Evolutionary conservation across 2,329 filamentous ascomycete genomes (phyloP).

Genomic region (Colletotrichum sp.): DNA sequence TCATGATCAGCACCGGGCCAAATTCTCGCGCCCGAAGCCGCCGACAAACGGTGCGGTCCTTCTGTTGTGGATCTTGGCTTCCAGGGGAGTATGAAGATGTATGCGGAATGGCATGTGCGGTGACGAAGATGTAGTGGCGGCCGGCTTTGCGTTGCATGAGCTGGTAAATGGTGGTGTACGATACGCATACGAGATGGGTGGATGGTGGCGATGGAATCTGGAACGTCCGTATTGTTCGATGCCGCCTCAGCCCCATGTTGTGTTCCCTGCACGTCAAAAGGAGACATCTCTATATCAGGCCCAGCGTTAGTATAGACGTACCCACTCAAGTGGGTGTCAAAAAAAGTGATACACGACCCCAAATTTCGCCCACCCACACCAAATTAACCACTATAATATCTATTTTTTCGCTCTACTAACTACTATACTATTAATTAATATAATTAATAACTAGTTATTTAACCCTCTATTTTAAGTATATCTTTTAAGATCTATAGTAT

Average conservation of each 20-base stretch:
- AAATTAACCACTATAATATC: too few relatives aligned
- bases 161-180: neutral
- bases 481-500: too few relatives aligned
- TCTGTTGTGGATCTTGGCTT: neutral
- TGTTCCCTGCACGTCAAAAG: neutral
- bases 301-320: neutral
- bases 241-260: neutral
- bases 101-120: neutral
- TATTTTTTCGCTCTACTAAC: too few relatives aligned
- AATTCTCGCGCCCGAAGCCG: neutral
- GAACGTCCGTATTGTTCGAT: neutral
- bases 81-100: neutral
- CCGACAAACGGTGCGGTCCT: neutral
- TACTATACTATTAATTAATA: too few relatives aligned
- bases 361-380: too few relatives aligned
- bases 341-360: too few relatives aligned
- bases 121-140: neutral
- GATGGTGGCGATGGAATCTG: neutral
- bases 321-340: too few relatives aligned
- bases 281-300: neutral
- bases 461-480: too few relatives aligned
- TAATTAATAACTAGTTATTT: too few relatives aligned
- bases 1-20: constrained; percentile 8
- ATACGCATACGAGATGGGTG: constrained; percentile 7
- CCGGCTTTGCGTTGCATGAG: neutral